These are phyloP conservation scores for Pichia sp. DNA, from an alignment of 1,139 yeast genomes.

Conservation along the genomic window DNA sequence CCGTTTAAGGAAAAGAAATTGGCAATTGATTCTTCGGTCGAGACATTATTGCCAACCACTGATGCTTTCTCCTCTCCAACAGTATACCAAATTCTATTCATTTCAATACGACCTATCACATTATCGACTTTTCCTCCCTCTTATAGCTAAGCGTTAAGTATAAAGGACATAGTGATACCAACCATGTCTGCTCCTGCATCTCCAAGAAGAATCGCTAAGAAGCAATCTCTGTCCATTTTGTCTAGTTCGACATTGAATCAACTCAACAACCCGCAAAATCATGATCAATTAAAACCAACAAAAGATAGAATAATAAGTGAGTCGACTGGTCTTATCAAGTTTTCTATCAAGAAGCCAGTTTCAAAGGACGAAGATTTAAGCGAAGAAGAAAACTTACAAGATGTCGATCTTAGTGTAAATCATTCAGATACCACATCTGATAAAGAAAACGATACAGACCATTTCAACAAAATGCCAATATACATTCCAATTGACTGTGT, in stretches of 20 bases:
- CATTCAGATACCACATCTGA: not conserved
- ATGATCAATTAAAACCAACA: constrained; percentile 21
- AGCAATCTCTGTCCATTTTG: constrained; percentile 32
- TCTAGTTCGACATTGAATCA: constrained; percentile 29
- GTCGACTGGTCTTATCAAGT: constrained; percentile 34
- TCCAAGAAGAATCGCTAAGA: constrained; percentile 23
- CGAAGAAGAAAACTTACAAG: not conserved
- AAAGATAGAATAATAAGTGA: constrained; percentile 33
- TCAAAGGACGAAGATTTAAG: not conserved
- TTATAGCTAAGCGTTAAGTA: too few species aligned
- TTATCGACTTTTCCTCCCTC: too few species aligned
- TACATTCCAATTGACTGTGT: constrained; percentile 18
- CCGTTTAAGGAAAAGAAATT: too few species aligned
- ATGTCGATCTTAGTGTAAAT: not conserved
- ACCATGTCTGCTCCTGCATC: constrained; percentile 9
- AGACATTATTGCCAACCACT: too few species aligned
- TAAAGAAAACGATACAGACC: not conserved
- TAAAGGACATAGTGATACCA: too few species aligned
- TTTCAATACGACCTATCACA: too few species aligned
- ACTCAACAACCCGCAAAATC: constrained; percentile 18
- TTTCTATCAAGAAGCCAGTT: constrained; percentile 25
- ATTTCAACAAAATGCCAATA: constrained; percentile 13
- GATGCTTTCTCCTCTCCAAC: too few species aligned
- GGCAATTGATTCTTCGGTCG: not conserved
- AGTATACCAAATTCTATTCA: too few species aligned